These are phyloP conservation scores for Lipomyces yamadae DNA, from an alignment of 805 yeast genomes.

Conservation along the genomic window DNA sequence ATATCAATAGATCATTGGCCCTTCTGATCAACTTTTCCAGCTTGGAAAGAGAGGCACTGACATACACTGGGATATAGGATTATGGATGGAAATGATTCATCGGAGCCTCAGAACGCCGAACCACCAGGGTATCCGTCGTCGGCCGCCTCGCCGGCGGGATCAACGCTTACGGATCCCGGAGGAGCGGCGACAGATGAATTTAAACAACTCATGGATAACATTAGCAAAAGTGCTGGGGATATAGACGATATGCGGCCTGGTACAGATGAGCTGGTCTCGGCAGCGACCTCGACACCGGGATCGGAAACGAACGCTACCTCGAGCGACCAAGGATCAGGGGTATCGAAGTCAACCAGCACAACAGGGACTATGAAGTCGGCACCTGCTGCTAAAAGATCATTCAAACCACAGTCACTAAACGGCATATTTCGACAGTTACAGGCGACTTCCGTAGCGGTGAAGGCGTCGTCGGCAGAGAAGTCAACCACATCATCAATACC, in stretches of 20 bases:
- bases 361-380: neutral
- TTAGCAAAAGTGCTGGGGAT: neutral
- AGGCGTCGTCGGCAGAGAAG: slow-evolving; percentile 25
- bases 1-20: neutral
- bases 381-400: slow-evolving; percentile 40
- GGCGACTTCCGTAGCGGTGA: slow-evolving; percentile 17
- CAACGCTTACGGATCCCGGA: slow-evolving; percentile 14
- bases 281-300: slow-evolving; percentile 2
- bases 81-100: slow-evolving; percentile 37
- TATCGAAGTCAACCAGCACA: neutral
- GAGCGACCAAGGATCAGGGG: neutral
- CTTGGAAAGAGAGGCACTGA: neutral
- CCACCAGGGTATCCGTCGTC: slow-evolving; percentile 14
- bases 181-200: slow-evolving; percentile 13
- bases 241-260: slow-evolving; percentile 1
- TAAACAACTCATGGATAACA: slow-evolving; percentile 9
- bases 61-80: slow-evolving; percentile 18
- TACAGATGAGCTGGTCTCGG: neutral
- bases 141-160: slow-evolving; percentile 16
- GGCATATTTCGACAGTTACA: slow-evolving; percentile 41
- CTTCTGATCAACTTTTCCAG: neutral
- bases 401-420: slow-evolving; percentile 48
- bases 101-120: slow-evolving; percentile 25
- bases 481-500: slow-evolving; percentile 21
- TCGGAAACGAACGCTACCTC: neutral